A percentile compares a stretch with the other conserved stretches of the same genome.
Evolutionary conservation across 179 eudicot genomes (phyloP).

Genomic region (Nepenthes alata): DNA sequence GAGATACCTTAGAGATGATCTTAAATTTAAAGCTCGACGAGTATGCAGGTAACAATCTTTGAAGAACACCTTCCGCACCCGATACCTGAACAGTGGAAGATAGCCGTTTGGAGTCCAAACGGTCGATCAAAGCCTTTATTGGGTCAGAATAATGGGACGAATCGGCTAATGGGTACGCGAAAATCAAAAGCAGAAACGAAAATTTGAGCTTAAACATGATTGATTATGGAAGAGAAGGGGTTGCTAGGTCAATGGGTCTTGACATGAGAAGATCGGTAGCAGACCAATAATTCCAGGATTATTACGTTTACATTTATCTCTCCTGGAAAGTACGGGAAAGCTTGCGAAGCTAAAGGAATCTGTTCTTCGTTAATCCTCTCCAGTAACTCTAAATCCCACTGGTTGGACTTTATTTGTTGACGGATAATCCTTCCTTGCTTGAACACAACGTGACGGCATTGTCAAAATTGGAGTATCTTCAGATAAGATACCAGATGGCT

Average conservation of each 20-base stretch:
- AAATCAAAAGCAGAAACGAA: conserved; percentile 3
- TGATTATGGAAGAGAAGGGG: not conserved
- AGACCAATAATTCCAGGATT: no score
- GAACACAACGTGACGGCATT: no score
- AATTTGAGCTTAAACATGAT: conserved; percentile 10
- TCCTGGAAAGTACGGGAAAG: no score
- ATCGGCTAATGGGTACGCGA: conserved; percentile 8
- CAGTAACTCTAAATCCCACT: no score
- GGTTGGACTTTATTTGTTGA: no score
- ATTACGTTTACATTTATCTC: no score
- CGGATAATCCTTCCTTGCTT: no score
- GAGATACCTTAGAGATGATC: conserved; percentile 46
- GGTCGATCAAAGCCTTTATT: conserved; percentile 30
- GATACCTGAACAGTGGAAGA: conserved; percentile 46
- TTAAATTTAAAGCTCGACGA: conserved; percentile 53
- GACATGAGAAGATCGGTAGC: conserved; percentile 2
- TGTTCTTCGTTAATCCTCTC: no score
- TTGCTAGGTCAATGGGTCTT: not conserved
- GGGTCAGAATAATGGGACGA: conserved; percentile 22
- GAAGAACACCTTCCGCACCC: conserved; percentile 65
- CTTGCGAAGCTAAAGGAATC: no score
- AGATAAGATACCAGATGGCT: no score
- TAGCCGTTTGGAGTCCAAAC: conserved; percentile 38
- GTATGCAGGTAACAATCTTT: conserved; percentile 64
- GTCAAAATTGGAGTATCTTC: no score